Evolutionary conservation across 2,329 filamentous ascomycete genomes (phyloP).

Genomic region (Ophiostoma sp.): DNA sequence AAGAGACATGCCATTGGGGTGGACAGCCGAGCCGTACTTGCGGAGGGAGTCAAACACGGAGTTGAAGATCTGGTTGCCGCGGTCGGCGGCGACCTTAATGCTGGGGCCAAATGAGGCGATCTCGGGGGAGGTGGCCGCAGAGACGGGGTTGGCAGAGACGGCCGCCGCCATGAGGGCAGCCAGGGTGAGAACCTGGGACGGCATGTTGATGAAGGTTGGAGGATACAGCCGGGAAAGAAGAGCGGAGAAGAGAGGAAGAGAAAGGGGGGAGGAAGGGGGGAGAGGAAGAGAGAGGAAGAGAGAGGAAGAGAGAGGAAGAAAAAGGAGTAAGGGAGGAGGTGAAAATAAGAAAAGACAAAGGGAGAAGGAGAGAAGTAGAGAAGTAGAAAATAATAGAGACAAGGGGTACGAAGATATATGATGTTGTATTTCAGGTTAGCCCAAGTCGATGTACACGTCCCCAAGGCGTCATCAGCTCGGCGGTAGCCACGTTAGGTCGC

Average conservation of each 20-base stretch:
- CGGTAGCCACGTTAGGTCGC: neutral
- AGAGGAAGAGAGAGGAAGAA: no score
- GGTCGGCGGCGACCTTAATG: constrained; percentile 19
- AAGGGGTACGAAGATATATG: neutral
- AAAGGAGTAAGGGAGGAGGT: no score
- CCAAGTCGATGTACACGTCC: constrained; percentile 1
- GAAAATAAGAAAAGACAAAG: no score
- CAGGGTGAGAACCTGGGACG: constrained; percentile 12
- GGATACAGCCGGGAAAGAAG: neutral
- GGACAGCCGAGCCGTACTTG: constrained; percentile 65
- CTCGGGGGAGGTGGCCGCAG: neutral
- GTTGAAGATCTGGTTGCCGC: constrained; percentile 53
- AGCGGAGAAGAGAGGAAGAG: neutral
- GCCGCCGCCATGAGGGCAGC: constrained; percentile 9
- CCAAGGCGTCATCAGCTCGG: constrained; percentile 9
- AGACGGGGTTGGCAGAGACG: neutral
- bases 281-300: neutral
- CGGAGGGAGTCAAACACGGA: constrained; percentile 40
- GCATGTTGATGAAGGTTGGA: neutral
- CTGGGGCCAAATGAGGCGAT: constrained; percentile 14
- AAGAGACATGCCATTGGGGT: constrained; percentile 71
- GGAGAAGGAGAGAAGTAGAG: neutral
- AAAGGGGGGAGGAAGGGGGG: neutral
- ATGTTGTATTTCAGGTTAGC: neutral
- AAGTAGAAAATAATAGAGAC: neutral